Evolutionary conservation across 2,329 filamentous ascomycete genomes (phyloP), one percentile per base, ranked within the genome.

Genomic region (Colletotrichum sp.): DNA sequence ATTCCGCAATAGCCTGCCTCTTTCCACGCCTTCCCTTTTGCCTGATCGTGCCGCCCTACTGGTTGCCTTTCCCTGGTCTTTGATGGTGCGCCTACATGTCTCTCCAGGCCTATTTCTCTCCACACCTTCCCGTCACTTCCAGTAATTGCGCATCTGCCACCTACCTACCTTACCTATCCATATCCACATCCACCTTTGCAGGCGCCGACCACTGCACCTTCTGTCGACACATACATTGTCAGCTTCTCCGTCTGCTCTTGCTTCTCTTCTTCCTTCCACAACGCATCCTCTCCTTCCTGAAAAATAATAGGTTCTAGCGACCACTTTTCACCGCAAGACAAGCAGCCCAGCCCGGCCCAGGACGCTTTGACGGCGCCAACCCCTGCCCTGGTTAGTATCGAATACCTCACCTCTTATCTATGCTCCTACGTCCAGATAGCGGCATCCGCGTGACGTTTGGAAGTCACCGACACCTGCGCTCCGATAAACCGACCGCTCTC

Each of bases 361-460:
- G 28, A 52, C 72, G 69, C 72, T 75, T 72, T 52, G 75, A 71
- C 67, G 44, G 55, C 72, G 74, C 74, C 71, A 74, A 52, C 39
- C 21, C 62, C 59, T 36, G 52, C 66, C 66, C 69, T n/a, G 57
- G 70, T 75, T 76, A 76, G 71, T 67, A 75, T 62, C 36, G 34
- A 63, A 67, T 76, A 70, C 71, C 62, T 62, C 57, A 62, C 52
- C 8, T 39, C 75, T 71, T 76, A 76, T 76, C 75, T 76, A 34
- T 76, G 52, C 28, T 55, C 52, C 75, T 9, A 62, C 60, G 30
- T 64, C 66, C 72, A 55, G 66, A 76, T 71, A 68, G 75, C 72
- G 66, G 67, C 55, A 75, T 13, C 66, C 71, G 75, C 75, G 72
- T 75, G 71, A 75, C 75, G 30, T 71, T 39, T 36, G 21, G 21